Conservation (phyloP, 2,329 filamentous ascomycete species). For the Bipolaris cookei region DNA sequence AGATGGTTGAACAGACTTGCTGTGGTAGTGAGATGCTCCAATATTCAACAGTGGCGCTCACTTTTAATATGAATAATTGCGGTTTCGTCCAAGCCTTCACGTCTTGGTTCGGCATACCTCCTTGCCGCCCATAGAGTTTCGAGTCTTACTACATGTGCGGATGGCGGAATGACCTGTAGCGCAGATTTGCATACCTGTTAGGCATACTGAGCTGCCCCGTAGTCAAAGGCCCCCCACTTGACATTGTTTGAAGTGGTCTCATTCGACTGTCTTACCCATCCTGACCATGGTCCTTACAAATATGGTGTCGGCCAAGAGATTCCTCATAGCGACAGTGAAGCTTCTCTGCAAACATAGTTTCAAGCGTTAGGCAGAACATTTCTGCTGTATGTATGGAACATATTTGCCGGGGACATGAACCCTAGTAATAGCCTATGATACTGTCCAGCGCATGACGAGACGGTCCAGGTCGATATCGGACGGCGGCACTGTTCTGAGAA, state of each 20-base stretch:
- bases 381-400: slow-evolving; percentile 33
- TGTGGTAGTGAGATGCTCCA: slow-evolving; percentile 28
- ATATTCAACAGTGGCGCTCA: slow-evolving; percentile 15
- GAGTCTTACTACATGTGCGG: slow-evolving; percentile 8
- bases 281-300: slow-evolving; percentile 24
- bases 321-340: slow-evolving; percentile 29
- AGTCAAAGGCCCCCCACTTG: background rate
- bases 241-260: background rate
- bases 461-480: background rate
- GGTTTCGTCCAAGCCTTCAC: slow-evolving; percentile 15
- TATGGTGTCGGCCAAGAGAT: slow-evolving; percentile 33
- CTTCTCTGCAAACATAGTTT: slow-evolving; percentile 38
- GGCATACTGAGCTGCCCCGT: slow-evolving; percentile 15
- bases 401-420: slow-evolving; percentile 25
- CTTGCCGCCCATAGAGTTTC: slow-evolving; percentile 15
- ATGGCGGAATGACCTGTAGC: slow-evolving; percentile 6
- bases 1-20: slow-evolving; percentile 42
- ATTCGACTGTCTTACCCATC: slow-evolving; percentile 19
- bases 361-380: slow-evolving; percentile 32
- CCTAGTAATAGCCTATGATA: slow-evolving; percentile 7
- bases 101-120: slow-evolving; percentile 7
- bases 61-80: slow-evolving; percentile 34
- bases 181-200: slow-evolving; percentile 5
- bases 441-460: slow-evolving; percentile 8
- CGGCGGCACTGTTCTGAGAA: background rate